Evolutionary conservation across 2,329 filamentous ascomycete genomes (phyloP).

Genomic region (Coniochaeta pulveracea): DNA sequence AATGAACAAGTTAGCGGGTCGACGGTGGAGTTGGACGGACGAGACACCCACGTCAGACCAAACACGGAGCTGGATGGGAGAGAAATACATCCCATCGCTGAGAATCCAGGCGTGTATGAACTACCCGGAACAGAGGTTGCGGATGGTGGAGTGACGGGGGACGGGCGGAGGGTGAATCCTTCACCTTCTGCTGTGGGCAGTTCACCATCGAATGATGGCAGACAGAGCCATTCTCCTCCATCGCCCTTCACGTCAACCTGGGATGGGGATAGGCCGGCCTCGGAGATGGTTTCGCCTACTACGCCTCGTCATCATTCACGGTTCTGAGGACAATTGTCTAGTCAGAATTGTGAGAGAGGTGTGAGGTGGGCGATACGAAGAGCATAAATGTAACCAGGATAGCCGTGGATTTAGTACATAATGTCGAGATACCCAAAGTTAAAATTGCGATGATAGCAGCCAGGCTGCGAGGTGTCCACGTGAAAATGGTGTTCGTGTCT

Average conservation of each 20-base stretch:
- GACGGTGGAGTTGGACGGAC: constrained; percentile 9
- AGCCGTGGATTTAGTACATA: no score
- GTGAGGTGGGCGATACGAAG: no score
- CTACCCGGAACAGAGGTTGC: constrained; percentile 12
- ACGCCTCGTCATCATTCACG: constrained; percentile 7
- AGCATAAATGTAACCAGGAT: no score
- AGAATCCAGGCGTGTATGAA: constrained; percentile 15
- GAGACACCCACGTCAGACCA: constrained; percentile 7
- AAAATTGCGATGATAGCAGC: no score
- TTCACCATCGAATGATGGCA: constrained; percentile 6
- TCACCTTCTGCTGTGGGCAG: constrained; percentile 9
- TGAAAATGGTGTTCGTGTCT: no score
- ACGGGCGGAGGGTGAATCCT: constrained; percentile 2
- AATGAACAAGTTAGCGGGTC: constrained; percentile 1
- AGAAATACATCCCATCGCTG: constrained; percentile 9
- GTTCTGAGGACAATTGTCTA: no score
- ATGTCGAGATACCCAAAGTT: no score
- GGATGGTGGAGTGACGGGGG: constrained; percentile 2
- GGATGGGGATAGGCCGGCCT: constrained; percentile 11
- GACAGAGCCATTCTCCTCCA: constrained; percentile 11
- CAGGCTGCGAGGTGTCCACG: no score
- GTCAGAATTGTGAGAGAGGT: no score
- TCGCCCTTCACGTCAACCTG: constrained; percentile 17
- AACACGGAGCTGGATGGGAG: constrained; percentile 12
- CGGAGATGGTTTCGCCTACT: constrained; percentile 16